Conservation (phyloP, 805 yeast species). For the Saccharomycopsis lassenensis region DNA sequence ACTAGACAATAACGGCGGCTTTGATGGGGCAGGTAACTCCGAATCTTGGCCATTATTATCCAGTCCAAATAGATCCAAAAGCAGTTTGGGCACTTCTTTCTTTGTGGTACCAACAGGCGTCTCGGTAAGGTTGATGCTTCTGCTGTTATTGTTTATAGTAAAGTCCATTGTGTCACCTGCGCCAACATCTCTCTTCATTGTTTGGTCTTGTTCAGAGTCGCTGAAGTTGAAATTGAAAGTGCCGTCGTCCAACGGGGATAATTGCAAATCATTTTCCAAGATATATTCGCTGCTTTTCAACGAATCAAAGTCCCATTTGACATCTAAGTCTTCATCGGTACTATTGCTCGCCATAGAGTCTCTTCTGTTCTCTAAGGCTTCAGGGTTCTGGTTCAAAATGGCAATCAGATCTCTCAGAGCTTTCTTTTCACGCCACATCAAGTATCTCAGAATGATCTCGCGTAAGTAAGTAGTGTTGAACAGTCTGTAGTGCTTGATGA, state of each 20-base stretch:
- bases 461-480: constrained; percentile 50
- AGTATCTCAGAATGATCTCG: constrained; percentile 64
- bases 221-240: constrained; percentile 19
- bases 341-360: constrained; percentile 4
- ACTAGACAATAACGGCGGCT: constrained; percentile 15
- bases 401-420: constrained; percentile 41
- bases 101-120: constrained; percentile 24
- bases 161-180: constrained; percentile 7
- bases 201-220: constrained; percentile 10
- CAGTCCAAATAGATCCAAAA: constrained; percentile 60
- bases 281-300: constrained; percentile 64
- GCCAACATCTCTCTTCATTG: too few relatives aligned
- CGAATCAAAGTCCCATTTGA: constrained; percentile 88
- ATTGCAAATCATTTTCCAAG: constrained; percentile 54
- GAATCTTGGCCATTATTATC: constrained; percentile 26
- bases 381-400: constrained; percentile 25
- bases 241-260: constrained; percentile 16
- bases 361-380: constrained; percentile 19
- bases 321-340: constrained; percentile 29
- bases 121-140: constrained; percentile 19
- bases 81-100: constrained; percentile 59
- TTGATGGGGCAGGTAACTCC: constrained; percentile 19
- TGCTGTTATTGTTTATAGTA: constrained; percentile 8
- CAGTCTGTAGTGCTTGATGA: constrained; percentile 52
- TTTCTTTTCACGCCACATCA: constrained; percentile 64